Percentiles rank a stretch among this genome's conserved stretches.
These are phyloP conservation scores for Colletotrichum falcatum DNA, from an alignment of 2,329 filamentous ascomycete species.

Conservation along the genomic window DNA sequence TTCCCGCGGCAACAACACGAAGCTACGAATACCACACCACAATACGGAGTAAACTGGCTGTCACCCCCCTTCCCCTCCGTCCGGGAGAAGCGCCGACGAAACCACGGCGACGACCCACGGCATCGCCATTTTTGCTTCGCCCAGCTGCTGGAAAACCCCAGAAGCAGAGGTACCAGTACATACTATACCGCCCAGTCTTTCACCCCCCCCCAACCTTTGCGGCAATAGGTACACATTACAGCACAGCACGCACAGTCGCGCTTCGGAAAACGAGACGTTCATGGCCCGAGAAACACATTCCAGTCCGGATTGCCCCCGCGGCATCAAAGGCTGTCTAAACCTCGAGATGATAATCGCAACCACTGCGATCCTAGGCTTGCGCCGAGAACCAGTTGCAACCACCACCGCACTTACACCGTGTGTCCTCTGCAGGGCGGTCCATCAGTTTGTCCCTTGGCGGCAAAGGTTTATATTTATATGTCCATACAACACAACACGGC, in stretches of 20 bases:
- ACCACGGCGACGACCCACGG: constrained; percentile 10
- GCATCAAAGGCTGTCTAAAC: not conserved
- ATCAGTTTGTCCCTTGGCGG: not conserved
- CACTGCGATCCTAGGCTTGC: not conserved
- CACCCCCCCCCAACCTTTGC: constrained; percentile 11
- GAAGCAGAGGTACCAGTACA: constrained; percentile 11
- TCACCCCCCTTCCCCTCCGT: not conserved
- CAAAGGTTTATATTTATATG: constrained; percentile 8
- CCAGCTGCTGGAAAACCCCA: constrained; percentile 4
- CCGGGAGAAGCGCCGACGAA: constrained; percentile 10
- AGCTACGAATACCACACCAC: not conserved
- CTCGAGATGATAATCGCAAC: not conserved
- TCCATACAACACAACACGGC: constrained; percentile 8
- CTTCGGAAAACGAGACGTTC: constrained; percentile 6
- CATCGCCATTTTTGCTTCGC: constrained; percentile 1
- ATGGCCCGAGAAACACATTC: not conserved
- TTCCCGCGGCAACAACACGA: constrained; percentile 20
- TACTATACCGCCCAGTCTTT: constrained; percentile 21
- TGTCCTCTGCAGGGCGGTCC: not conserved
- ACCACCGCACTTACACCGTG: not conserved
- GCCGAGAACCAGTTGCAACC: not conserved
- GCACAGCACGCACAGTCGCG: not conserved
- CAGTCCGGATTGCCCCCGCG: not conserved
- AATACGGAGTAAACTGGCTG: constrained; percentile 22
- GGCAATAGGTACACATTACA: constrained; percentile 14